Conservation (phyloP, 2,329 filamentous ascomycete genomes). For the Phaeomoniella chlamydospora region DNA sequence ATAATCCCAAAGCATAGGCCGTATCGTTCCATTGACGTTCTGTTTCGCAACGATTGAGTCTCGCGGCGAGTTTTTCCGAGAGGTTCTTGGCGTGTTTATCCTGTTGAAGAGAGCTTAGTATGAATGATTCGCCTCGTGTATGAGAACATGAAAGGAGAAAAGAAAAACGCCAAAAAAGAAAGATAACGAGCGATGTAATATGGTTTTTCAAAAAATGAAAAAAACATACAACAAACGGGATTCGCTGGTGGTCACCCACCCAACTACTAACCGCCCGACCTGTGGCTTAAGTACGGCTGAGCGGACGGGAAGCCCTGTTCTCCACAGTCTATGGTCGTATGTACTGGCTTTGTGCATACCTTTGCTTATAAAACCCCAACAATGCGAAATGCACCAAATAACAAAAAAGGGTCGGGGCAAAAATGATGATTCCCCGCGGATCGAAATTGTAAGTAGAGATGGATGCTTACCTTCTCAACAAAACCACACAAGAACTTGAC, state of each 20-base stretch:
- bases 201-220: no score
- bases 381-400: background rate
- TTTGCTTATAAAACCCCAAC: background rate
- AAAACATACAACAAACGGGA: slow-evolving; percentile 11
- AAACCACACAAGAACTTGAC: slow-evolving; percentile 89
- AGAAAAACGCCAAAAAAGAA: background rate
- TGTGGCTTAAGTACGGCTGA: slow-evolving; percentile 9
- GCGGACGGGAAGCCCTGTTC: slow-evolving; percentile 10
- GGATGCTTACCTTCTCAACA: slow-evolving; percentile 70
- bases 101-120: slow-evolving; percentile 29
- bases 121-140: no score
- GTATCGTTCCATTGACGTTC: slow-evolving; percentile 98
- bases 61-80: slow-evolving; percentile 78
- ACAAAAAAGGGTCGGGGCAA: slow-evolving; percentile 6
- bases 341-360: slow-evolving; percentile 3
- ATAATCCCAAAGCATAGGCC: slow-evolving; percentile 72
- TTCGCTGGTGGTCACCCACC: slow-evolving; percentile 9
- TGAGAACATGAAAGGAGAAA: background rate
- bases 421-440: background rate
- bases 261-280: slow-evolving; percentile 9
- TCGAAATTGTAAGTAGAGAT: slow-evolving; percentile 1
- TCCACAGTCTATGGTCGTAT: slow-evolving; percentile 10
- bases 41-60: slow-evolving; percentile 71
- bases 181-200: background rate
- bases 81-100: slow-evolving; percentile 96